Conservation (phyloP, 148 eudicot genomes). For the Mesembryanthemum crystallinum region DNA sequence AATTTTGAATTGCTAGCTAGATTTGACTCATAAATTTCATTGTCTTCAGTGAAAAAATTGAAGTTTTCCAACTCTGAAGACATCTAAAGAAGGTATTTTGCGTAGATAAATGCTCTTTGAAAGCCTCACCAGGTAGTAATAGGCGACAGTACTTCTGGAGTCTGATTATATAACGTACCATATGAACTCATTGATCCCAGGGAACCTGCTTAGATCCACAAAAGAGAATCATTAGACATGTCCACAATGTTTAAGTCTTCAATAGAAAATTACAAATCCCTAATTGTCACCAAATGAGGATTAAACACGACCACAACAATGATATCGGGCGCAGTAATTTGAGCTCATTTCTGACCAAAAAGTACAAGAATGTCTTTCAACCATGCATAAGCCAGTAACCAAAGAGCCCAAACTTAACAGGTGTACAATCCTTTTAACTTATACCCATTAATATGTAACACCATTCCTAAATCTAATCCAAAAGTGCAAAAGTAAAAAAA, state of each 20-base stretch:
- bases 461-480: background rate
- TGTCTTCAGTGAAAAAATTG: background rate
- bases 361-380: background rate
- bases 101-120: background rate
- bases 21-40: background rate
- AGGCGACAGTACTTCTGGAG: constrained; percentile 35
- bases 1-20: background rate
- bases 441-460: background rate
- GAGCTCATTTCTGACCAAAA: constrained; percentile 3
- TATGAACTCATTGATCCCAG: constrained; percentile 83
- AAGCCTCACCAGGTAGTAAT: constrained; percentile 68
- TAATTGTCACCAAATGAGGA: background rate
- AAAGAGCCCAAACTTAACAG: background rate
- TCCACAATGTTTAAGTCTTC: background rate
- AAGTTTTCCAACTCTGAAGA: background rate
- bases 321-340: background rate
- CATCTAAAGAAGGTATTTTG: background rate
- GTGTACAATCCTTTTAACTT: too few species aligned
- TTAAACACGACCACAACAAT: background rate
- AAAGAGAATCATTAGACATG: constrained; percentile 3
- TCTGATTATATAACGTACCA: constrained; percentile 78
- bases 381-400: background rate
- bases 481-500: background rate
- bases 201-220: constrained; percentile 49
- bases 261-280: constrained; percentile 4